phyloP scores from a whole-genome alignment of 345 rosid species.

The Eucalyptus grandis region DNA sequence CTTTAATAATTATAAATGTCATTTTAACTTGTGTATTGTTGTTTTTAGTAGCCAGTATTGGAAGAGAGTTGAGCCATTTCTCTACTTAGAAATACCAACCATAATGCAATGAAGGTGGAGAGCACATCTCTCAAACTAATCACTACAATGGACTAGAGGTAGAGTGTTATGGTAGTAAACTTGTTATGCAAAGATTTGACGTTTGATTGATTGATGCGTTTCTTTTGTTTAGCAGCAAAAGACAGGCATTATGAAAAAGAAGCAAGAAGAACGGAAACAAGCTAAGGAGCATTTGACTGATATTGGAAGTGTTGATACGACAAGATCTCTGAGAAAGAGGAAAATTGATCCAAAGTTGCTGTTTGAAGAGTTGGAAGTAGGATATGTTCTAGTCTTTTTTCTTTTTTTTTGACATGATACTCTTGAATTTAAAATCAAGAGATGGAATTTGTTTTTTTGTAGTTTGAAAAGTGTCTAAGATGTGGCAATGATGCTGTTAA shows the following conservation, averaged over 20 bases:
- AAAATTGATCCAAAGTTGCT: background rate
- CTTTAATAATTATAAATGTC: background rate
- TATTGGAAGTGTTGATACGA: background rate
- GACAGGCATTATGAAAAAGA: background rate
- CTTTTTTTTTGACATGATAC: background rate
- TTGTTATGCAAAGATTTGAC: background rate
- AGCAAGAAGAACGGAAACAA: background rate
- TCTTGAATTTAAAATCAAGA: background rate
- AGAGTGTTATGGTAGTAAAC: background rate
- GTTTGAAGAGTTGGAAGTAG: background rate
- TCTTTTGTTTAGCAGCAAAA: background rate
- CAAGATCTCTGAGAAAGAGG: background rate
- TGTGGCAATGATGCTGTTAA: background rate
- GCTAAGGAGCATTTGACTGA: background rate
- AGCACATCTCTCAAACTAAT: background rate
- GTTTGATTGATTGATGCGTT: background rate
- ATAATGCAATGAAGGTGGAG: background rate
- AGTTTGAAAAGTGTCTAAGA: background rate
- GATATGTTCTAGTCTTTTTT: background rate
- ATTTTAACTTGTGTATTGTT: background rate
- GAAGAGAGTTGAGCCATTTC: background rate
- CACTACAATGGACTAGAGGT: background rate
- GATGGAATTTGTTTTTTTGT: background rate
- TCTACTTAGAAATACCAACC: background rate
- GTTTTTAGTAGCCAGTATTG: background rate